Conservation (phyloP, 2,329 filamentous ascomycete genomes). For the Fusarium zealandicum region DNA sequence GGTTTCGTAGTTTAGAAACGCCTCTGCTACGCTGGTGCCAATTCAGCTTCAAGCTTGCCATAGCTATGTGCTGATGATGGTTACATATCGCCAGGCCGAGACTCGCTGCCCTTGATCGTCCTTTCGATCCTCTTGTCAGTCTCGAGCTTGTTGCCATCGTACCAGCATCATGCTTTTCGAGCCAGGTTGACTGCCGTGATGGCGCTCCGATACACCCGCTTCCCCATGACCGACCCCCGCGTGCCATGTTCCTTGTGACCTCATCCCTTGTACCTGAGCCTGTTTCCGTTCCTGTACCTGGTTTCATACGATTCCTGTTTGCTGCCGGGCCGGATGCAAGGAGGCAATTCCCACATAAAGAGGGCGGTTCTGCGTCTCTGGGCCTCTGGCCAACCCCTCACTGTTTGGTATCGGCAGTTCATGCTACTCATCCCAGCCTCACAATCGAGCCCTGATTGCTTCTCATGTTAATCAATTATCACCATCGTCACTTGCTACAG, state of each 20-base stretch:
- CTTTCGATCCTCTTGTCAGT: neutral
- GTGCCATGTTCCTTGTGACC: slow-evolving; percentile 34
- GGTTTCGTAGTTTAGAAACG: slow-evolving; percentile 10
- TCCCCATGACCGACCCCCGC: slow-evolving; percentile 27
- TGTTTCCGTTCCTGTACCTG: slow-evolving; percentile 29
- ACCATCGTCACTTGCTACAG: slow-evolving; percentile 4
- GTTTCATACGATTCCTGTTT: slow-evolving; percentile 18
- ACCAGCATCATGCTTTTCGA: slow-evolving; percentile 35
- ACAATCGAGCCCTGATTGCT: neutral
- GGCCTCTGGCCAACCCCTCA: slow-evolving; percentile 19
- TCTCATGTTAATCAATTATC: slow-evolving; percentile 5
- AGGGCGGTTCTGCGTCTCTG: slow-evolving; percentile 33
- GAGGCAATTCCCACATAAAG: slow-evolving; percentile 38
- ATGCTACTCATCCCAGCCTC: slow-evolving; percentile 7
- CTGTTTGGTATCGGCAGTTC: slow-evolving; percentile 4
- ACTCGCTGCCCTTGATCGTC: slow-evolving; percentile 7
- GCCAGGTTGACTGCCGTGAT: slow-evolving; percentile 31
- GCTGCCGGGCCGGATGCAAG: slow-evolving; percentile 12
- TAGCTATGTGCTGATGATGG: slow-evolving; percentile 17
- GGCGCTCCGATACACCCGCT: slow-evolving; percentile 19
- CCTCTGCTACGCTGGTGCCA: slow-evolving; percentile 21
- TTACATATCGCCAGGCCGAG: slow-evolving; percentile 6
- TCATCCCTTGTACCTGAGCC: slow-evolving; percentile 22
- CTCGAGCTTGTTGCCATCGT: slow-evolving; percentile 27
- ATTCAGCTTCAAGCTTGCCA: slow-evolving; percentile 9